Base-by-base conservation (phyloP, 2,329 filamentous ascomycete species). In the Uncinocarpus reesii region DNA sequence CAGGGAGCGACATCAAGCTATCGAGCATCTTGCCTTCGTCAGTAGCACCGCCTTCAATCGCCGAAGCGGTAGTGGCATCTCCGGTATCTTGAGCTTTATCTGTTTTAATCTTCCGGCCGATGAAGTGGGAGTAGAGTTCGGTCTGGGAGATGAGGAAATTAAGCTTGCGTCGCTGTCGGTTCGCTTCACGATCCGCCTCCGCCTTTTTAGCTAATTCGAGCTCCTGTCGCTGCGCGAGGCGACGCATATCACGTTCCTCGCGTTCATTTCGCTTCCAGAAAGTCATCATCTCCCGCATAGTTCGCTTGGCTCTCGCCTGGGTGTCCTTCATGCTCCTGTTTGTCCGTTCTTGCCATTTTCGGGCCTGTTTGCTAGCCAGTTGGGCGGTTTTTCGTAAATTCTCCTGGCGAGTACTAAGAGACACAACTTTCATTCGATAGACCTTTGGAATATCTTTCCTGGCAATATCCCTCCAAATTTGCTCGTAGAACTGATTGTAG, bases 191-290 rank as follows among this genome's bases (percentile, higher is more conserved):
- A 59, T 96, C 92, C 4, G 92, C 92, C 72, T 98, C 92, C 52
- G 90, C 89, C 69, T 90, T 93, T 68, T 92, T 89, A 15, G 92
- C 92, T 60, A 92, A 93, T 65, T 98, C 92, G 41, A 98, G 78
- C 70, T 96, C 92, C 65, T 95, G 88, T 65, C 84, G 86, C 72
- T 98, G 92, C 4, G 92, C 92, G 45, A 89, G 82, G 71, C 95
- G 93, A 57, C 92, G 83, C 55, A 93, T 74, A 65, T 98, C 92
- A 52, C 92, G 86, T 65, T 98, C 92, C 64, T 98, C 92, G 46
- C 90, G 84, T 67, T 98, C 92, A 65, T 98, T 98, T 49, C 90
- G 84, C 70, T 96, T 96, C 92, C 92, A 98, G 76, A 96, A 98
- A 50, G 86, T 81, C 78, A 95, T 92, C 92, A 98, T 98, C 69